Conservation (phyloP, 306 rosid species). For the Begonia masoniana region DNA sequence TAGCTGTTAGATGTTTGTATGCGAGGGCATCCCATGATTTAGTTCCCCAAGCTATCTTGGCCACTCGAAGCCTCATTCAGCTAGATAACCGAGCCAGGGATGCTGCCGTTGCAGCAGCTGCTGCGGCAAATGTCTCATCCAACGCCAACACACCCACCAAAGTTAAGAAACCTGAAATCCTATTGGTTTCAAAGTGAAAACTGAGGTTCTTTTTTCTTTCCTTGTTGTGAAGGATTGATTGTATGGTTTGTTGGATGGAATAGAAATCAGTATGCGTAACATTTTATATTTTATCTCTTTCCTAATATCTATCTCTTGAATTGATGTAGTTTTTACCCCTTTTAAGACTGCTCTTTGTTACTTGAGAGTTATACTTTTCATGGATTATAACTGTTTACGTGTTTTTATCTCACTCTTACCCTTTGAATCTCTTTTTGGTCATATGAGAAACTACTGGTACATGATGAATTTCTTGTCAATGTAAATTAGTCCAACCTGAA, state of each 20-base stretch:
- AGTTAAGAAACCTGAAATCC: constrained; percentile 74
- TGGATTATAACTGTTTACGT: no score
- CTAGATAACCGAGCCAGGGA: constrained; percentile 55
- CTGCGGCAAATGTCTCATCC: constrained; percentile 33
- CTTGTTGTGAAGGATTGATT: not conserved
- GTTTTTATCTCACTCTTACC: no score
- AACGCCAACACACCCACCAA: constrained; percentile 76
- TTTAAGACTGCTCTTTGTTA: no score
- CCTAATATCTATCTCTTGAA: no score
- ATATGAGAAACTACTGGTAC: no score
- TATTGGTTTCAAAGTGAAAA: constrained; percentile 50
- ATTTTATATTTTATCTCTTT: no score
- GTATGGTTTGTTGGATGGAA: not conserved
- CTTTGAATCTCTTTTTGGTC: no score
- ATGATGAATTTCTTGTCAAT: no score
- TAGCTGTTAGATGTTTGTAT: constrained; percentile 54
- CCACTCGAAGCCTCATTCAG: constrained; percentile 78
- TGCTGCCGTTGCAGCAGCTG: constrained; percentile 22
- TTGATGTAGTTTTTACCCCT: no score
- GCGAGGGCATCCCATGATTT: constrained; percentile 87
- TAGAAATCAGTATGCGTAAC: not conserved
- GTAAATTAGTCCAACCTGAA: no score
- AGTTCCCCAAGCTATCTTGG: constrained; percentile 82
- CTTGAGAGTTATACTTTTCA: no score
- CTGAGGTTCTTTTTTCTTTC: no score